Evolutionary conservation across 352 stramenopile species (phyloP).

Genomic region (Globisporangium camurandrum): DNA sequence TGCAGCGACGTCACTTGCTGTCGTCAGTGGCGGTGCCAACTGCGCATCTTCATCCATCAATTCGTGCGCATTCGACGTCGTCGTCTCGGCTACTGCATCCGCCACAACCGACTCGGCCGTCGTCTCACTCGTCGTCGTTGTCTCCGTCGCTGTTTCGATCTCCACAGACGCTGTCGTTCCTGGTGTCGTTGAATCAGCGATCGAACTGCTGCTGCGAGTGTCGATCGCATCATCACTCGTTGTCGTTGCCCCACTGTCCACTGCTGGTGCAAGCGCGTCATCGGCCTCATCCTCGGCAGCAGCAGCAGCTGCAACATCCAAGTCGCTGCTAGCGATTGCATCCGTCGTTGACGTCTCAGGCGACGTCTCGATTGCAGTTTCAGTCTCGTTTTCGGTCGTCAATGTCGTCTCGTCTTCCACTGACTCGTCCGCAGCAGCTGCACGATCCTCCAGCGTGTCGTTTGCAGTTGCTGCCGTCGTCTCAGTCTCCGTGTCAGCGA

Average conservation of each 20-base stretch:
- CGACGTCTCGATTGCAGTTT: background rate
- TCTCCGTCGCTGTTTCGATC: background rate
- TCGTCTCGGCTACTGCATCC: background rate
- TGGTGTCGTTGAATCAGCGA: no score
- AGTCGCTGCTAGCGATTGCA: no score
- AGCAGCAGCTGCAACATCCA: background rate
- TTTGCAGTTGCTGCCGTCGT: no score
- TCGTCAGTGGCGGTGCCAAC: background rate
- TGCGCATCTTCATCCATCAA: background rate
- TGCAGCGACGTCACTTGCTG: background rate
- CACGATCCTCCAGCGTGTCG: no score
- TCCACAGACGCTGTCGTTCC: background rate
- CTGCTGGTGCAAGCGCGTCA: no score
- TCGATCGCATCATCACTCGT: background rate
- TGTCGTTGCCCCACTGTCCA: no score
- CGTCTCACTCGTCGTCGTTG: background rate
- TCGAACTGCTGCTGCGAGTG: no score
- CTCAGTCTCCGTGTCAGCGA: no score
- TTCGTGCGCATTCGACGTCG: background rate
- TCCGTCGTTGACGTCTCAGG: background rate
- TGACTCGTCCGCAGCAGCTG: no score
- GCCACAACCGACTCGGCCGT: background rate
- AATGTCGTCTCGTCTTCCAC: no score
- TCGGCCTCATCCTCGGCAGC: background rate
- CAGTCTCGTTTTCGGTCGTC: no score